Percentiles rank a stretch among this genome's conserved stretches.
These are phyloP conservation scores for Nemania sp. DNA, from an alignment of 2,329 filamentous ascomycete genomes.

Conservation along the genomic window DNA sequence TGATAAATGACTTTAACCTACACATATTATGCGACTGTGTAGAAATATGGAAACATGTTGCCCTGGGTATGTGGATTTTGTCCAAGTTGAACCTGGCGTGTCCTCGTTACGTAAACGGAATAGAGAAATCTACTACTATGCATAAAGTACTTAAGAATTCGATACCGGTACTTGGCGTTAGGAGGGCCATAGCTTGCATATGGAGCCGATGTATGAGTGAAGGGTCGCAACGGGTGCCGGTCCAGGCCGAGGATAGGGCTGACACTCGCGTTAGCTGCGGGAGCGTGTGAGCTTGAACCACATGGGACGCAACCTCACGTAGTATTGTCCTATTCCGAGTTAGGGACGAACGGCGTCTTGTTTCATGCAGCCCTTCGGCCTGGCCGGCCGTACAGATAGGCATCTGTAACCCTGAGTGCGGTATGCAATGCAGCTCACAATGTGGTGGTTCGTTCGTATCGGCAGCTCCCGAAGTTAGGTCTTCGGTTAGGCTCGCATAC, in stretches of 20 bases:
- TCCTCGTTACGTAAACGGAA: not conserved
- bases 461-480: not conserved
- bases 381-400: not conserved
- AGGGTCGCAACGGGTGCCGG: not conserved
- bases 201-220: not conserved
- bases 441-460: not conserved
- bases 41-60: not conserved
- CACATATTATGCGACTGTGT: too few relatives aligned
- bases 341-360: not conserved
- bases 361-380: not conserved
- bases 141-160: not conserved
- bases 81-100: not conserved
- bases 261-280: not conserved
- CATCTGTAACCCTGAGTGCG: not conserved
- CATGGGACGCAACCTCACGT: constrained; percentile 3
- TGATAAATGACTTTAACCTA: too few relatives aligned
- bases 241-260: not conserved
- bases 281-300: not conserved
- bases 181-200: not conserved
- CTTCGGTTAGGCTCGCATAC: too few relatives aligned
- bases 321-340: not conserved
- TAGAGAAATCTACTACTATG: not conserved
- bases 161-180: not conserved
- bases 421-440: not conserved
- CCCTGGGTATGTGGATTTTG: not conserved